Base-by-base conservation (phyloP, 768 basidiomycete species). In the Tubosaeta brunneosetosa region DNA sequence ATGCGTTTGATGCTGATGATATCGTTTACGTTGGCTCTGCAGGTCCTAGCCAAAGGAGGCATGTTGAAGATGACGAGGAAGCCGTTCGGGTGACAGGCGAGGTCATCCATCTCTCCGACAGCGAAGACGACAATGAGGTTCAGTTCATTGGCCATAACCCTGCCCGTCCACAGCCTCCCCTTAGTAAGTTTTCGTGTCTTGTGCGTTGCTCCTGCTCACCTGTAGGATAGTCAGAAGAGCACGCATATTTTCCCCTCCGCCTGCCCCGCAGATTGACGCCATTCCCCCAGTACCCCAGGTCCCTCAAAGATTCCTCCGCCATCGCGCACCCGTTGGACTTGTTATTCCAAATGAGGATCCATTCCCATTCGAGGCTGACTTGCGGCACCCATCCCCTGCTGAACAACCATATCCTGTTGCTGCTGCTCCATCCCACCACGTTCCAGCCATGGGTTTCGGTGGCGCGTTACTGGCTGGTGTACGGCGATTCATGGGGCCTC, bases 401-500 rank as follows among this genome's bases (percentile, higher is more conserved):
- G 66, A 51, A 16, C 63, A 57, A 9, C 65, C 69, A 2, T 58
- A 61, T 2, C 62, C 62, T 1, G 65, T 71, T 5, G 73, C 76
- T 25, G 77, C 78, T 3, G 67, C 73, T 25, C 77, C 78, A 4
- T 83, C 83, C 41, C 82, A 82, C 54, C 76, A 78, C 50, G 68
- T 75, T 3, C 86, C 86, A 17, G 55, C 72, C 7, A 80, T 88
- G 75, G 83, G 82, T 13, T 66, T 88, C 22, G 86, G 86, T 8
- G 86, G 86, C 19, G 85, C 81, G 3, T 58, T 86, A 4, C 68
- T 86, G 6, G 73, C 83, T 10, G 61, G 71, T 16, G 68, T 69
- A 38, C 64, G 70, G 12, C 71, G 65, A 41, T 53, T 67, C 33
- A 56, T 66, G 7, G 50, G 34, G 22, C 56, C 56, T 37, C 59